Conservation (phyloP, 2,329 filamentous ascomycete species). For the Verticillium zaregamsianum region DNA sequence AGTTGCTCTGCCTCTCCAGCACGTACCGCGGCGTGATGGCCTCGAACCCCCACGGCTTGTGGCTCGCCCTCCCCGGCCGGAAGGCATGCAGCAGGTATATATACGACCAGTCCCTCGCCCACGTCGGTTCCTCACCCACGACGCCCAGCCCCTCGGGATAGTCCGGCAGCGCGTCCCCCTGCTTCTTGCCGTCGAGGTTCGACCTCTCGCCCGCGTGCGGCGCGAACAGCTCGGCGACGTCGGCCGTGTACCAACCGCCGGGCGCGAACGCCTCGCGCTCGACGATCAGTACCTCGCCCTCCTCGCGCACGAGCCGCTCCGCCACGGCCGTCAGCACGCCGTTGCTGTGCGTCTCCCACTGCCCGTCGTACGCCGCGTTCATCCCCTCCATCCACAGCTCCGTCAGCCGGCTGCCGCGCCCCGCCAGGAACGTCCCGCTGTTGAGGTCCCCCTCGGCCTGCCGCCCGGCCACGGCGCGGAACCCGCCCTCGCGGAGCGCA, state of each 20-base stretch:
- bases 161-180: not conserved
- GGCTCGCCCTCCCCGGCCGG: slow-evolving; percentile 3
- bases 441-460: slow-evolving; percentile 1
- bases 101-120: slow-evolving; percentile 14
- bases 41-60: not conserved
- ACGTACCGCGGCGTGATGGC: slow-evolving; percentile 17
- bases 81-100: slow-evolving; percentile 18
- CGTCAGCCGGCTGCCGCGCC: not conserved
- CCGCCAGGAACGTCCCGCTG: not conserved
- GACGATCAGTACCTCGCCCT: slow-evolving; percentile 17
- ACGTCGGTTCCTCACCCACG: not conserved
- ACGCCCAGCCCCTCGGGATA: not conserved
- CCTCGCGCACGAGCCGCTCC: not conserved
- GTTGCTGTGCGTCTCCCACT: slow-evolving; percentile 3
- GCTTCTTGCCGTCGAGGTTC: not conserved
- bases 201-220: slow-evolving; percentile 9
- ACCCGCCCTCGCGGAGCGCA: not conserved
- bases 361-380: not conserved
- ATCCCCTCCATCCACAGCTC: slow-evolving; percentile 1
- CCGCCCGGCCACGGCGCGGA: not conserved
- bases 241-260: slow-evolving; percentile 11
- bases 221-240: slow-evolving; percentile 11
- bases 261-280: slow-evolving; percentile 18
- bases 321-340: not conserved
- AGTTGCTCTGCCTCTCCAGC: slow-evolving; percentile 18